Conservation (phyloP, 2,329 filamentous ascomycete genomes). For the Ophiocordyceps sinensis region DNA sequence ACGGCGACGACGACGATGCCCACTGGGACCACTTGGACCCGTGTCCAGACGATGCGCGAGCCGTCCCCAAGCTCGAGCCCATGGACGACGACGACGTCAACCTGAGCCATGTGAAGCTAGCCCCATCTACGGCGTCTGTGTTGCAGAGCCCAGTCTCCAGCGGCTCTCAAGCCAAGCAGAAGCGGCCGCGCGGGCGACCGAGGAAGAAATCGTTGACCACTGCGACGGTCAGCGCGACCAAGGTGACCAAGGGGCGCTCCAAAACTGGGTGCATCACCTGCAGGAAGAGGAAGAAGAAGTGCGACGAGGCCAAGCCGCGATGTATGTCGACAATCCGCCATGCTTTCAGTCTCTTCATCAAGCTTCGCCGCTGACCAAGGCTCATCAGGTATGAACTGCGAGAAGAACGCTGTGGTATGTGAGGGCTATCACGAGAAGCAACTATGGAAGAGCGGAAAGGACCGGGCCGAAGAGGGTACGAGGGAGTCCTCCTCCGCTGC, state of each 20-base stretch:
- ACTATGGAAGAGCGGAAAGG: constrained; percentile 74
- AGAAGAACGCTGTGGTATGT: constrained; percentile 85
- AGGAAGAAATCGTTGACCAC: constrained; percentile 57
- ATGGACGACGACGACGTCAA: constrained; percentile 41
- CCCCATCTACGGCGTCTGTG: constrained; percentile 10
- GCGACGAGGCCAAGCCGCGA: constrained; percentile 52
- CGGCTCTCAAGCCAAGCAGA: constrained; percentile 27
- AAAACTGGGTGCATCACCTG: constrained; percentile 58
- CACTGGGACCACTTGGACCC: constrained; percentile 38
- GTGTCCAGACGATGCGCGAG: constrained; percentile 27
- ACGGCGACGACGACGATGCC: constrained; percentile 25
- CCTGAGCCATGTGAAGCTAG: constrained; percentile 36
- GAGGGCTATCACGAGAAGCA: constrained; percentile 82
- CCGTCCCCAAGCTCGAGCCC: constrained; percentile 42
- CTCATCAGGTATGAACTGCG: constrained; percentile 60
- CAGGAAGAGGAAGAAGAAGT: constrained; percentile 58
- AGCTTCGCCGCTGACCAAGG: neutral
- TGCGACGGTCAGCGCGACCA: constrained; percentile 40
- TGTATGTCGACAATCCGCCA: constrained; percentile 25
- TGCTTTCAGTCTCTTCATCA: neutral
- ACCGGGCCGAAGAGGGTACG: constrained; percentile 55
- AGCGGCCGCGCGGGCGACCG: constrained; percentile 64
- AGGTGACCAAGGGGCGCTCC: constrained; percentile 62
- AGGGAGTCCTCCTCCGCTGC: neutral
- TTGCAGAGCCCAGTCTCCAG: constrained; percentile 7